These are phyloP conservation scores for Eutrema yunnanense DNA, from an alignment of 345 rosid species.

Conservation along the genomic window DNA sequence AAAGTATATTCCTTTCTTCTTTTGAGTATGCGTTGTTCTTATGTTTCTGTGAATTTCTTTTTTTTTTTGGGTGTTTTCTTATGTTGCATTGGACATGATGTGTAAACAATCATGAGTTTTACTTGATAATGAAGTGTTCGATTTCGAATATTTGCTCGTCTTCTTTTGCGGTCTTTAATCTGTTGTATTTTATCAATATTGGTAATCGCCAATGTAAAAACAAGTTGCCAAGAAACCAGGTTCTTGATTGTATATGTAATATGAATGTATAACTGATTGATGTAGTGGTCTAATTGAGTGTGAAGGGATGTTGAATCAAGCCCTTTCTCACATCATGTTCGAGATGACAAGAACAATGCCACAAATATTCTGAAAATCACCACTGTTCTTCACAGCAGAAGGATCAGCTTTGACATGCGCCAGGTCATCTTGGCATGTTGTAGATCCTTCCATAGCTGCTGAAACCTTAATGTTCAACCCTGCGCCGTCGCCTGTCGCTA, in stretches of 20 bases:
- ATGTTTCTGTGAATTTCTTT: not conserved
- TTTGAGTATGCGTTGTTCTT: not conserved
- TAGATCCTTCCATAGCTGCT: conserved; percentile 22
- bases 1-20: not conserved
- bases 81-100: not conserved
- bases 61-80: not conserved
- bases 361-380: conserved; percentile 22
- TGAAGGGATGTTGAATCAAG: not conserved
- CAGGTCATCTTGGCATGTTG: conserved; percentile 12
- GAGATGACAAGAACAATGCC: conserved; percentile 28
- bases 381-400: conserved; percentile 5
- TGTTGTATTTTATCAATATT: not conserved
- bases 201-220: not conserved
- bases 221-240: not conserved
- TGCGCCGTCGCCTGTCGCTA: not conserved
- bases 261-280: not conserved
- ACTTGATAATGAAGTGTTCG: not conserved
- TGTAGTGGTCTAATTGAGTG: not conserved
- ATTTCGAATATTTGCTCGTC: not conserved
- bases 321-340: conserved; percentile 19
- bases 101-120: not conserved
- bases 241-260: not conserved
- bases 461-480: conserved; percentile 27
- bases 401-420: conserved; percentile 13
- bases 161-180: not conserved